Percentiles rank a stretch among this genome's conserved stretches.
phyloP scores from a whole-genome alignment of 2,329 filamentous ascomycete genomes.

The Myrmaecium sp. region DNA sequence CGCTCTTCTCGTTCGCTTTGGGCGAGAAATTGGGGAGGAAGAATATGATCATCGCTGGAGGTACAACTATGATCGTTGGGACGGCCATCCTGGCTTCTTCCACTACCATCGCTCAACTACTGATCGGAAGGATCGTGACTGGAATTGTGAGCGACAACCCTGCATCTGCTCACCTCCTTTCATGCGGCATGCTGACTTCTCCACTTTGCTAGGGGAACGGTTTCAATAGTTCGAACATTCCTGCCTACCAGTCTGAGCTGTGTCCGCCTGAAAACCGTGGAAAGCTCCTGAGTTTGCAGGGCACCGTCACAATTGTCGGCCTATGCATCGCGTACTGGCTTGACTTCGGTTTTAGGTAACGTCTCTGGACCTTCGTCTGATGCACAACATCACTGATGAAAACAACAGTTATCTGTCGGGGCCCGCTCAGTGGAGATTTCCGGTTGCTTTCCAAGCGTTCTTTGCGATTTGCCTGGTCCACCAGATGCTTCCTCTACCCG shows the following conservation, averaged over 20 bases:
- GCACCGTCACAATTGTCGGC: conserved; percentile 29
- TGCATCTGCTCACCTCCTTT: conserved; percentile 13
- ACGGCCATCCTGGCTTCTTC: conserved; percentile 21
- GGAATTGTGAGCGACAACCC: conserved; percentile 15
- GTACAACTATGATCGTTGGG: conserved; percentile 20
- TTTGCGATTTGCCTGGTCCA: conserved; percentile 39
- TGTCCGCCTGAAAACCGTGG: conserved; percentile 24
- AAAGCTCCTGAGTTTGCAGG: conserved; percentile 32
- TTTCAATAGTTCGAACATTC: conserved; percentile 23
- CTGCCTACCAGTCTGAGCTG: conserved; percentile 23
- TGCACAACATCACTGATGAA: too few species aligned
- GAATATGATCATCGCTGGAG: conserved; percentile 11
- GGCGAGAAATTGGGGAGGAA: conserved; percentile 12
- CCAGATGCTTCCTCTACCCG: conserved; percentile 23
- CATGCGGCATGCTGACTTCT: not conserved
- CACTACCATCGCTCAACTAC: conserved; percentile 20
- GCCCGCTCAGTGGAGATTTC: conserved; percentile 23
- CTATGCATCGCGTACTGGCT: conserved; percentile 34
- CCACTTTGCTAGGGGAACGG: conserved; percentile 4
- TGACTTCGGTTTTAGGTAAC: conserved; percentile 1
- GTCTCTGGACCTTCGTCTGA: too few species aligned
- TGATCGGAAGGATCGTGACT: conserved; percentile 24
- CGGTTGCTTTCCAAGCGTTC: conserved; percentile 39
- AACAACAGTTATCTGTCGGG: conserved; percentile 1
- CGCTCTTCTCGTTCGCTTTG: conserved; percentile 10